Conservation (phyloP, 2,329 filamentous ascomycete species). For the Colletotrichum echinochloae region DNA sequence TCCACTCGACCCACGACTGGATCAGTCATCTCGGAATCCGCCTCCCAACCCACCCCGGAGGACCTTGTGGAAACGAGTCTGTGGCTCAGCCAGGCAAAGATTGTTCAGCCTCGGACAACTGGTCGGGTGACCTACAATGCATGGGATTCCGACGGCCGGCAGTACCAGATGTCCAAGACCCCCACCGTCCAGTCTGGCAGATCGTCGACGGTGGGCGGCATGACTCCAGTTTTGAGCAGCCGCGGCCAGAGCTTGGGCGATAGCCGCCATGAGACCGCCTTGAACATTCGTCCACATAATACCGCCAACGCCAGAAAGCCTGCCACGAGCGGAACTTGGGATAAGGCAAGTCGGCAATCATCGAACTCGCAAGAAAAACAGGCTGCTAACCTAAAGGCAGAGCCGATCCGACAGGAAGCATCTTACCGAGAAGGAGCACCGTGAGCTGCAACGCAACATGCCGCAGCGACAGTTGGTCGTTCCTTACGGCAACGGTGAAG, state of each 20-base stretch:
- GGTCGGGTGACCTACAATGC: slow-evolving; percentile 38
- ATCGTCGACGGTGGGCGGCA: background rate
- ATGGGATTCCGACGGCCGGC: slow-evolving; percentile 48
- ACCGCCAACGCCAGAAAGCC: background rate
- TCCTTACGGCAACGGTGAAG: slow-evolving; percentile 4
- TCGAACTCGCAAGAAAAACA: background rate
- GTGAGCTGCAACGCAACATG: slow-evolving; percentile 15
- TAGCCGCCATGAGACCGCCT: background rate
- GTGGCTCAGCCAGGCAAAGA: slow-evolving; percentile 5
- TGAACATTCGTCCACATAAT: background rate
- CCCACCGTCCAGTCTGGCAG: slow-evolving; percentile 39
- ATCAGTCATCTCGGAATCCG: background rate
- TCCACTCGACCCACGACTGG: background rate
- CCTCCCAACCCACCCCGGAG: background rate
- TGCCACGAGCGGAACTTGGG: background rate
- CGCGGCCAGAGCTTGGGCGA: background rate
- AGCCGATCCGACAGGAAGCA: slow-evolving; percentile 29
- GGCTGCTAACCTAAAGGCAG: background rate
- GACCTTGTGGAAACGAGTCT: background rate
- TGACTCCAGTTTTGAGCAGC: background rate
- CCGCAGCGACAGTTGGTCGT: background rate
- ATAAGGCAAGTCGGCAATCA: background rate
- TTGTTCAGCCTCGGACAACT: background rate
- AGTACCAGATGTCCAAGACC: slow-evolving; percentile 43
- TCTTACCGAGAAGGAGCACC: slow-evolving; percentile 30